These are phyloP conservation scores for Eimeria mitis DNA, from an alignment of 169 alveolate species.

Conservation along the genomic window DNA sequence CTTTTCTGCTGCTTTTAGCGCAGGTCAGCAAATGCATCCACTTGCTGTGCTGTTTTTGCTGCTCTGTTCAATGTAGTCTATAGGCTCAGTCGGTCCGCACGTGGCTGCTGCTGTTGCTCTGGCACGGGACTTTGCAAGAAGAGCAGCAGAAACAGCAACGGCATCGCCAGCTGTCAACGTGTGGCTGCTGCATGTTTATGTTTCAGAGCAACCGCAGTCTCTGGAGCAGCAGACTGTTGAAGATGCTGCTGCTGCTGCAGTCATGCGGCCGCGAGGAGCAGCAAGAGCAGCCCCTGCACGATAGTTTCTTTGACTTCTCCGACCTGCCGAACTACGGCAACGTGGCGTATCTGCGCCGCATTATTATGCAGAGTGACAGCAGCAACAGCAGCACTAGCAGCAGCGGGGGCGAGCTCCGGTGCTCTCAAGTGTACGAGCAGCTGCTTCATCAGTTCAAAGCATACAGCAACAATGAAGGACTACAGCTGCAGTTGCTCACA, in stretches of 20 bases:
- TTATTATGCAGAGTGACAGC: slow-evolving; percentile 26
- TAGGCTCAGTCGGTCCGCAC: not conserved
- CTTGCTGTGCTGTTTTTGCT: not conserved
- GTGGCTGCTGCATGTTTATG: not conserved
- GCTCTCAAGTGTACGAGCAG: slow-evolving; percentile 48
- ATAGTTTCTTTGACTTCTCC: slow-evolving; percentile 32
- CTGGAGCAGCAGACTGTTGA: slow-evolving; percentile 58
- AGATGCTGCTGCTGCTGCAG: slow-evolving; percentile 45
- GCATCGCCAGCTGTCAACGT: not conserved
- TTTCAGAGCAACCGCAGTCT: slow-evolving; percentile 59
- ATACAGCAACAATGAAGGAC: slow-evolving; percentile 21
- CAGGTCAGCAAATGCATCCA: slow-evolving; percentile 23
- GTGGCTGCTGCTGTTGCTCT: not conserved
- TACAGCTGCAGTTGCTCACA: slow-evolving; percentile 43
- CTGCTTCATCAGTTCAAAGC: slow-evolving; percentile 43
- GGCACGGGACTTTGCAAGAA: not conserved
- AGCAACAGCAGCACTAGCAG: slow-evolving; percentile 39
- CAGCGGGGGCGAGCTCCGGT: slow-evolving; percentile 30
- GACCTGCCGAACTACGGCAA: slow-evolving; percentile 60
- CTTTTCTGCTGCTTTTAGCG: slow-evolving; percentile 25
- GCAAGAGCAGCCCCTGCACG: slow-evolving; percentile 27
- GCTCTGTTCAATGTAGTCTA: not conserved
- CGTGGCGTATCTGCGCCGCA: slow-evolving; percentile 30
- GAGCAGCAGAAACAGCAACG: not conserved
- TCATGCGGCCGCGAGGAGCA: slow-evolving; percentile 60